Conservation (phyloP, 768 basidiomycete genomes). For the Boletus huronensis region DNA sequence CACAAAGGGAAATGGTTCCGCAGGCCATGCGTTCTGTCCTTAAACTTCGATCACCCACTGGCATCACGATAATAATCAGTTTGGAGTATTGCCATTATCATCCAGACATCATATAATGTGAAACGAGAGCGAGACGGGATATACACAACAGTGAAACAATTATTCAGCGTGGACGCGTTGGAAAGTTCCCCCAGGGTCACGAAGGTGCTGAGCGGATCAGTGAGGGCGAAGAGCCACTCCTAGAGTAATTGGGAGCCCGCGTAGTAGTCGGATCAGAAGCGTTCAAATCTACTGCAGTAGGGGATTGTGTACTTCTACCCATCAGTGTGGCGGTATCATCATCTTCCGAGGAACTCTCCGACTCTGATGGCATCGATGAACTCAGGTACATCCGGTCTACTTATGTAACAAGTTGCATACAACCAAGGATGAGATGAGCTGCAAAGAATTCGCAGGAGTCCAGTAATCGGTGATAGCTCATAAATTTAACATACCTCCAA, state of each 20-base stretch:
- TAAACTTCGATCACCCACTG: background rate
- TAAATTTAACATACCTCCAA: constrained; percentile 4
- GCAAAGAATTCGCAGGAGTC: background rate
- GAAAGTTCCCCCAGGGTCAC: background rate
- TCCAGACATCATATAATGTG: background rate
- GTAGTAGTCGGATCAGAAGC: background rate
- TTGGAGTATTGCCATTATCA: background rate
- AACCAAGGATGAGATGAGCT: background rate
- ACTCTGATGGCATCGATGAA: background rate
- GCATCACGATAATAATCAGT: background rate
- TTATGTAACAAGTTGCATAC: constrained; percentile 12
- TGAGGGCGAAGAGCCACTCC: background rate
- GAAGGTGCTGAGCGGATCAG: background rate
- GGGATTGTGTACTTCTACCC: background rate
- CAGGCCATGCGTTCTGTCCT: background rate
- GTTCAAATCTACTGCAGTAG: background rate
- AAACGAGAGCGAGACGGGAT: background rate
- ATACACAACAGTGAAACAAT: background rate
- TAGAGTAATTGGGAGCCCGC: background rate
- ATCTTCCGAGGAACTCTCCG: constrained; percentile 1
- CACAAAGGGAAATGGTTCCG: background rate
- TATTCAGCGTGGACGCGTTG: background rate
- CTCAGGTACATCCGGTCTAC: background rate
- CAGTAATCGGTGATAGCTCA: background rate
- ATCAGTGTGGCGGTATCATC: constrained; percentile 8